These are phyloP conservation scores for Penicillium sp. DNA, from an alignment of 2,329 filamentous ascomycete genomes.

Conservation along the genomic window DNA sequence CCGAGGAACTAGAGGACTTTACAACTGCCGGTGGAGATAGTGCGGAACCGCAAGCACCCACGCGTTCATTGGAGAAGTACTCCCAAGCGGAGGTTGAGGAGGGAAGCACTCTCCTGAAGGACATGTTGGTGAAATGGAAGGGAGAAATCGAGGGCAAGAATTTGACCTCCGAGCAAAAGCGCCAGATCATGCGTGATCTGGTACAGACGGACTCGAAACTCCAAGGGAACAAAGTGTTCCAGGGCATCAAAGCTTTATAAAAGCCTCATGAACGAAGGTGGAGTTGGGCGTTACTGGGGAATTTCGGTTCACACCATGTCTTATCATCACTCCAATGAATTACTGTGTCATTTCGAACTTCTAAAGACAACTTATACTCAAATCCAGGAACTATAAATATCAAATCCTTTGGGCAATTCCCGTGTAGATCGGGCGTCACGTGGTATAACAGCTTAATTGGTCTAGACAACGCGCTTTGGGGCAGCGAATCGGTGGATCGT, in stretches of 20 bases:
- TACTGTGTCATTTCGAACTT: too few species aligned
- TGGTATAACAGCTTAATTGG: too few species aligned
- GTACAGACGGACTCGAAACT: constrained; percentile 66
- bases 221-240: constrained; percentile 51
- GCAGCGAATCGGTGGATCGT: too few species aligned
- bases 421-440: too few species aligned
- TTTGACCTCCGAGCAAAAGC: constrained; percentile 68
- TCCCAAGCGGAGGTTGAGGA: constrained; percentile 83
- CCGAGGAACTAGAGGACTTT: constrained; percentile 96
- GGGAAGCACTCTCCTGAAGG: constrained; percentile 78
- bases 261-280: background rate
- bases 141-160: constrained; percentile 56
- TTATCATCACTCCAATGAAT: too few species aligned
- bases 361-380: too few species aligned
- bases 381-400: too few species aligned
- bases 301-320: too few species aligned
- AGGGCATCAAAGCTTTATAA: constrained; percentile 45
- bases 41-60: constrained; percentile 36
- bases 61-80: constrained; percentile 46
- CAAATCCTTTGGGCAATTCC: too few species aligned
- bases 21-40: constrained; percentile 28
- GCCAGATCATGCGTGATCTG: constrained; percentile 69
- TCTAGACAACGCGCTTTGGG: too few species aligned
- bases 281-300: background rate
- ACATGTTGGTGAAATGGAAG: constrained; percentile 80